phyloP scores from a whole-genome alignment of 495 filamentous ascomycete genomes.

The Neurospora hispaniola region DNA sequence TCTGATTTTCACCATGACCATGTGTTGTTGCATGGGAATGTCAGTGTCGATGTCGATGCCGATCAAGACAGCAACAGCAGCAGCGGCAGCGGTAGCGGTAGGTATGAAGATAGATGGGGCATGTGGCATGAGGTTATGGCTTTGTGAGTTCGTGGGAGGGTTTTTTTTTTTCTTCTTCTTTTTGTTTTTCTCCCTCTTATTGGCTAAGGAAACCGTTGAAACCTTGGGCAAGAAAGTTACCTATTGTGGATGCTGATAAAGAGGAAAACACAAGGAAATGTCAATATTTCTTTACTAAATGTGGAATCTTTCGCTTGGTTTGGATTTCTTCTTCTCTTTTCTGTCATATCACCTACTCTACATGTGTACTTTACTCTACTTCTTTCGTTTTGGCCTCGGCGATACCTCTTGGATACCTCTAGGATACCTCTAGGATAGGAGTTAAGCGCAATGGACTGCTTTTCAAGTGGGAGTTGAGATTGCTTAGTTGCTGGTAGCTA shows the following conservation, averaged over 20 bases:
- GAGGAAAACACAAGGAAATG: too few species aligned
- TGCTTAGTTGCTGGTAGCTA: neutral
- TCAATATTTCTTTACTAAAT: too few species aligned
- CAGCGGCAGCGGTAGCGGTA: neutral
- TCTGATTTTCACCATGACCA: neutral
- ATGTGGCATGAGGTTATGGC: neutral
- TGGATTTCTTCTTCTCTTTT: too few species aligned
- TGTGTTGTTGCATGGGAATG: too few species aligned
- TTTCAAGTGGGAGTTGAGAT: neutral
- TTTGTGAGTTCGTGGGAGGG: neutral
- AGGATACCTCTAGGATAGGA: neutral
- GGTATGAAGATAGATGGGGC: neutral
- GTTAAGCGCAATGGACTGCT: neutral
- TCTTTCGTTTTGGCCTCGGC: neutral
- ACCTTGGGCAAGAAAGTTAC: too few species aligned
- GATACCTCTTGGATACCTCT: neutral
- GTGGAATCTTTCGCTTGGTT: too few species aligned
- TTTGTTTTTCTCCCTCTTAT: too few species aligned
- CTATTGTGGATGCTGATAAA: too few species aligned
- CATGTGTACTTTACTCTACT: too few species aligned
- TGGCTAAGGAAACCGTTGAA: too few species aligned
- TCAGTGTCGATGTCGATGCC: neutral
- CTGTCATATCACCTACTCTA: too few species aligned
- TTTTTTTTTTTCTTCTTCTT: too few species aligned
- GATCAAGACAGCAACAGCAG: neutral